Percentiles rank a stretch among this genome's conserved stretches.
Conservation (phyloP, 2,329 filamentous ascomycete species). For the Penicillium sp. region DNA sequence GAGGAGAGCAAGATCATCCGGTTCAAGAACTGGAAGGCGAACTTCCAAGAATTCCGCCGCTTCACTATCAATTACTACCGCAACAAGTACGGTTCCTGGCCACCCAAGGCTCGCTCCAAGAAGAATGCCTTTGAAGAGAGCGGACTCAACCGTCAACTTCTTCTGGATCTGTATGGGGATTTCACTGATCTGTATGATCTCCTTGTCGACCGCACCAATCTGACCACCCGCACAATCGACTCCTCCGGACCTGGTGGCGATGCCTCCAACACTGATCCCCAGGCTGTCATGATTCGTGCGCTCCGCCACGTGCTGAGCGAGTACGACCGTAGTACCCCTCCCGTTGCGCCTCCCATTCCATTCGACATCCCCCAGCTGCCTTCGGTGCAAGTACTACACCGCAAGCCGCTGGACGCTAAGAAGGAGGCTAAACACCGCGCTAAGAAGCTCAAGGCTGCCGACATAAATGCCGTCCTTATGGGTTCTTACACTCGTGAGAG, state of each 20-base stretch:
- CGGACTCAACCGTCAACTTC: constrained; percentile 80
- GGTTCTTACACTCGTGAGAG: constrained; percentile 79
- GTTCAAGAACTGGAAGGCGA: constrained; percentile 79
- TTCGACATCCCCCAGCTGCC: constrained; percentile 85
- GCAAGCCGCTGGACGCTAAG: constrained; percentile 67
- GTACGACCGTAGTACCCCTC: constrained; percentile 85
- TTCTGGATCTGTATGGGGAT: constrained; percentile 81
- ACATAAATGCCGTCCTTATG: constrained; percentile 74
- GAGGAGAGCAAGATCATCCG: constrained; percentile 74
- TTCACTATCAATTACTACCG: constrained; percentile 73
- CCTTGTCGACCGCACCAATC: constrained; percentile 73
- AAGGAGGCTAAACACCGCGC: constrained; percentile 72
- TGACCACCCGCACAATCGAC: constrained; percentile 79
- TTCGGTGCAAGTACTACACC: constrained; percentile 64
- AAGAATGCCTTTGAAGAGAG: constrained; percentile 87
- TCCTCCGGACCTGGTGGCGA: constrained; percentile 58
- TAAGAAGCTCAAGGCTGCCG: constrained; percentile 74
- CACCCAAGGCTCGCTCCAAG: constrained; percentile 86
- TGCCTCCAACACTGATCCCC: constrained; percentile 40
- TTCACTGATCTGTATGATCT: constrained; percentile 86
- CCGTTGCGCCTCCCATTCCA: constrained; percentile 86
- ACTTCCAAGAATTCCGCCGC: constrained; percentile 73
- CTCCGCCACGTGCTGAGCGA: constrained; percentile 80
- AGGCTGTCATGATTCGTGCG: constrained; percentile 66
- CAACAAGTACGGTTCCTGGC: constrained; percentile 72